A percentile compares a stretch with the other conserved stretches of the same genome.
These are phyloP conservation scores for Xylariaceae sp. DNA, from an alignment of 2,329 filamentous ascomycete genomes.

Conservation along the genomic window DNA sequence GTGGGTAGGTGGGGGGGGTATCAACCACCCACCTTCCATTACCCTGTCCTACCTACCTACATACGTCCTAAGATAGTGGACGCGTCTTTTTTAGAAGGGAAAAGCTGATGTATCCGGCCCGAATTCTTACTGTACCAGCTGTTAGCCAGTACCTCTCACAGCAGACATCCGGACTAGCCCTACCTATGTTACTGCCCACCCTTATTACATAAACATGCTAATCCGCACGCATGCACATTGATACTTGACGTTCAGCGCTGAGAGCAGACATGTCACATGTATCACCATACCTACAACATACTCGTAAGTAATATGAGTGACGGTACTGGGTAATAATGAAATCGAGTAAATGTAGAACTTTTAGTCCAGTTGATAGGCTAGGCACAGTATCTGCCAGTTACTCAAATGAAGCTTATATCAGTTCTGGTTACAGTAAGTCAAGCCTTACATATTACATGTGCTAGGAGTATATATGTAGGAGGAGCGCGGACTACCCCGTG, in stretches of 20 bases:
- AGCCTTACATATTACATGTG: too few species aligned
- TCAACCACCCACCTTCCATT: constrained; percentile 14
- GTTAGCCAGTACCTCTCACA: constrained; percentile 11
- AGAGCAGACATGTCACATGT: too few species aligned
- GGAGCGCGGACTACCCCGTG: constrained; percentile 11
- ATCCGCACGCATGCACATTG: too few species aligned
- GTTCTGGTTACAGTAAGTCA: too few species aligned
- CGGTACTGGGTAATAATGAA: too few species aligned
- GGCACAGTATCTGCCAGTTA: neutral
- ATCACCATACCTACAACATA: neutral
- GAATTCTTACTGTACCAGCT: constrained; percentile 26
- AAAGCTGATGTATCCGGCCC: constrained; percentile 12
- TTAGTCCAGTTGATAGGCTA: too few species aligned
- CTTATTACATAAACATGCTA: too few species aligned
- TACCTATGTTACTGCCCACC: neutral
- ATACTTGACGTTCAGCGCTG: too few species aligned
- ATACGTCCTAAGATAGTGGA: constrained; percentile 3
- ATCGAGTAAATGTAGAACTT: too few species aligned
- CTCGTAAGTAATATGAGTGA: too few species aligned
- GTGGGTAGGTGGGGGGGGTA: constrained; percentile 12
- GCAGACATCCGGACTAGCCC: constrained; percentile 21
- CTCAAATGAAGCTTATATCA: neutral
- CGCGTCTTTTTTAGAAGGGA: constrained; percentile 11
- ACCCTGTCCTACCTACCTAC: constrained; percentile 5
- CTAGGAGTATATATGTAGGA: neutral